Base-by-base conservation (phyloP, 257 asterid species). In the Solanum medicagineum region DNA sequence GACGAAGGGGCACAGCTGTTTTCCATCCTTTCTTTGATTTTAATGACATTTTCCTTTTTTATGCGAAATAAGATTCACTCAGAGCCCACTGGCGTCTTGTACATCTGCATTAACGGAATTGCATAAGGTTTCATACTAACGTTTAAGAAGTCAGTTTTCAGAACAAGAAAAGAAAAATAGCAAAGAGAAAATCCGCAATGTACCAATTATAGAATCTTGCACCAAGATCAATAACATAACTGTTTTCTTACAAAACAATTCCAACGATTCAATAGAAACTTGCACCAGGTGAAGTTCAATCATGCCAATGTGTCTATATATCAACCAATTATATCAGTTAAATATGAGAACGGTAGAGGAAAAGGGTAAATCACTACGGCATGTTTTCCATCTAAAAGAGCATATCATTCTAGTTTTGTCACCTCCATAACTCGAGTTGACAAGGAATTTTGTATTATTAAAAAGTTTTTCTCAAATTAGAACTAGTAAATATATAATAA, bases 11-110 rank as follows among this genome's bases (percentile, higher is more conserved):
- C 79, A 91, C 88, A 63, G 89, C 86, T 47, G 96, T 92, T 87
- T 93, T 97, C 99, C 98, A 95, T 66, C 92, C 91, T 87, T 93
- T 93, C 92, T 89, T 97, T 53, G 94, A 84, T 87, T 91, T 91
- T 84, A 92, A 83, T 80, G 91, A 85, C 99, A 97, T 95, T 84
- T 85, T 90, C 91, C 87, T 90, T 81, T 71, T 44, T 45, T 53
- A 83, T 60, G 68, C 62, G 62, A 79, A 79, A 77, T 63, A 49
- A 87, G 83, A 86, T 81, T 90, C 89, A 87, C 83, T 87, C 87
- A 88, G 86, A 82, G 73, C 88, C 89, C 85, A 65, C 75, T 14
- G 12, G 84, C 90, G 73, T 90, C 89, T 80, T 84, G 84, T 81
- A 81, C 85, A 84, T 88, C 98, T 94, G 94, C 57, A 59, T 73